Evolutionary conservation across 2,329 filamentous ascomycete genomes (phyloP).

Genomic region (Emergomyces orientalis): DNA sequence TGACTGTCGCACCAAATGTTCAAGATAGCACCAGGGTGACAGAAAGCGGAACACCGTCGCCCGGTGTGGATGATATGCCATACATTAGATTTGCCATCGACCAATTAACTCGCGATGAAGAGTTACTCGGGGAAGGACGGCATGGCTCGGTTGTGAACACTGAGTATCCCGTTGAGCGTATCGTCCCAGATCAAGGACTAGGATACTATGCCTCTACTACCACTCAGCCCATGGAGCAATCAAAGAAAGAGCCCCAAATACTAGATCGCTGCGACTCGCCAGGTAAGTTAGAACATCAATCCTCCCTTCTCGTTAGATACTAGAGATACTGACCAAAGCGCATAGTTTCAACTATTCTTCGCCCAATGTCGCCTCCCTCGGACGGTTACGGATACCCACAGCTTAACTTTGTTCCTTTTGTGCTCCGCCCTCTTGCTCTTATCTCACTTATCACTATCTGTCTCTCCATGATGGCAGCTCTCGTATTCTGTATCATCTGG

Average conservation of each 20-base stretch:
- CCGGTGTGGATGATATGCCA: conserved; percentile 72
- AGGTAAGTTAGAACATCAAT: not conserved
- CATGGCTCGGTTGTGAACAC: conserved; percentile 38
- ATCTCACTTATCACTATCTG: conserved; percentile 52
- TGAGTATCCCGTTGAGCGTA: conserved; percentile 44
- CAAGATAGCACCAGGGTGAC: conserved; percentile 24
- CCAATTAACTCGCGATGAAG: conserved; percentile 67
- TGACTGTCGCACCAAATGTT: conserved; percentile 15
- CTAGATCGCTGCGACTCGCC: conserved; percentile 8
- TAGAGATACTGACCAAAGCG: conserved; percentile 10
- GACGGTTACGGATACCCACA: conserved; percentile 39
- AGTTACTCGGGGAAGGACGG: conserved; percentile 47
- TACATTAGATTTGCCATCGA: conserved; percentile 87
- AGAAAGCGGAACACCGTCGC: conserved; percentile 48
- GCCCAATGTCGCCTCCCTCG: conserved; percentile 39
- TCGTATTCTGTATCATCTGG: conserved; percentile 65
- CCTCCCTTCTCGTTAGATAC: not conserved
- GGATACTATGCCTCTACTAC: conserved; percentile 32
- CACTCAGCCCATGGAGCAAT: conserved; percentile 26
- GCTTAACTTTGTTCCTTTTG: conserved; percentile 61
- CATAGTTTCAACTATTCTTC: conserved; percentile 37
- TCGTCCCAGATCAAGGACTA: conserved; percentile 41
- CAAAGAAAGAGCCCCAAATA: conserved; percentile 17
- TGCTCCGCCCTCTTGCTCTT: conserved; percentile 60
- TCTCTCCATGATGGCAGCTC: conserved; percentile 58